These are phyloP conservation scores for Xylaria palmicola DNA, from an alignment of 495 filamentous ascomycete species.

Conservation along the genomic window DNA sequence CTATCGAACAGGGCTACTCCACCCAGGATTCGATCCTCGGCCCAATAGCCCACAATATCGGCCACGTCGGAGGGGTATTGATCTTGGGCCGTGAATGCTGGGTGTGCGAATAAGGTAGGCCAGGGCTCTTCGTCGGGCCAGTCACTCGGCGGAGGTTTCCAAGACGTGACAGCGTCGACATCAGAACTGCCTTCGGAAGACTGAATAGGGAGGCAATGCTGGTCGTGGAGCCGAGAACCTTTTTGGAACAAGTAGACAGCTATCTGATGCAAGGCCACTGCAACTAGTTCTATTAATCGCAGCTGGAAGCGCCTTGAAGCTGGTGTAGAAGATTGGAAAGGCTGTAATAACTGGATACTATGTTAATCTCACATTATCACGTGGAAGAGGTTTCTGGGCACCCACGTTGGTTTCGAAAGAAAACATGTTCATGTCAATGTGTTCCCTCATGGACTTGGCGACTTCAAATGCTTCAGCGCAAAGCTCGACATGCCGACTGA, in stretches of 20 bases:
- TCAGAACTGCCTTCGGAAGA: background rate
- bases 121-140: background rate
- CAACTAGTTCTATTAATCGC: conserved; percentile 30
- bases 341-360: conserved; percentile 10
- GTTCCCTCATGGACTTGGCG: conserved; percentile 11
- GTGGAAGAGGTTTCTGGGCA: background rate
- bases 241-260: conserved; percentile 23
- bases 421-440: conserved; percentile 16
- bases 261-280: conserved; percentile 31
- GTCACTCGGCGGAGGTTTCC: background rate
- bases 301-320: conserved; percentile 23
- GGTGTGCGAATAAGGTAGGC: conserved; percentile 20
- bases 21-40: conserved; percentile 31
- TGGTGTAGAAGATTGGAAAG: conserved; percentile 20
- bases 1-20: conserved; percentile 36
- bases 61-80: conserved; percentile 31
- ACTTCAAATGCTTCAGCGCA: conserved; percentile 22
- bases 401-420: conserved; percentile 14
- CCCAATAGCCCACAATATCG: conserved; percentile 38
- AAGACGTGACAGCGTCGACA: background rate
- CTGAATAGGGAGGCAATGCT: background rate
- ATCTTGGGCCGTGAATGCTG: conserved; percentile 19
- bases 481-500: conserved; percentile 21
- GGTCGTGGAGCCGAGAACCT: background rate
- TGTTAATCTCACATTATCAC: background rate